Evolutionary conservation across 345 rosid genomes (phyloP).

Genomic region (Draba incana): DNA sequence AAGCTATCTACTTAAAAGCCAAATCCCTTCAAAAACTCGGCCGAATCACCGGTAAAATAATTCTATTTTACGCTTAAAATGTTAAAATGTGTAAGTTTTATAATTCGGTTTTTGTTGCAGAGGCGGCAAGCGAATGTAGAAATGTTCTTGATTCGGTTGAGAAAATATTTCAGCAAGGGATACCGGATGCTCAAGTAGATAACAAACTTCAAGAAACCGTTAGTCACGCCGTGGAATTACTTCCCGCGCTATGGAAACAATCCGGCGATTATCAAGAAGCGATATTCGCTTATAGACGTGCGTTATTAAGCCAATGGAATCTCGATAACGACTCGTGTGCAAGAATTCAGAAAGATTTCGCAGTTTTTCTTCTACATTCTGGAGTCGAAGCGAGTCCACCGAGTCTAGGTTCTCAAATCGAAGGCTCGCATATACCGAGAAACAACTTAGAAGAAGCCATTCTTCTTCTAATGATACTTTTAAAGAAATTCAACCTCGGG

Average conservation of each 20-base stretch:
- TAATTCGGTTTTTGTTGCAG: conserved; percentile 45
- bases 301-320: conserved; percentile 89
- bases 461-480: conserved; percentile 80
- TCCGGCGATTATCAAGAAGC: conserved; percentile 74
- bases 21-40: conserved; percentile 95
- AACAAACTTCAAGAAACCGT: conserved; percentile 73
- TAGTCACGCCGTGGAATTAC: conserved; percentile 90
- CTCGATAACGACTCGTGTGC: conserved; percentile 74
- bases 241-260: conserved; percentile 82
- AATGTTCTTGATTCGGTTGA: conserved; percentile 89
- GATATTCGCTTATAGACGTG: conserved; percentile 75
- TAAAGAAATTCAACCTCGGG: conserved; percentile 66
- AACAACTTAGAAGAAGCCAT: conserved; percentile 92
- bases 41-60: conserved; percentile 59
- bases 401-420: conserved; percentile 72
- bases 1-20: conserved; percentile 87
- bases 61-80: neutral
- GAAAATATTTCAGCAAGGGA: conserved; percentile 79
- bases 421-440: conserved; percentile 81
- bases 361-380: conserved; percentile 78
- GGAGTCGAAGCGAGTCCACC: conserved; percentile 87
- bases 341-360: conserved; percentile 84
- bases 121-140: conserved; percentile 84
- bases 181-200: conserved; percentile 82
- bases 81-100: neutral